Evolutionary conservation across 805 yeast species (phyloP), one percentile per base, ranked within the genome.

Genomic region (Monosporozyma solicola): DNA sequence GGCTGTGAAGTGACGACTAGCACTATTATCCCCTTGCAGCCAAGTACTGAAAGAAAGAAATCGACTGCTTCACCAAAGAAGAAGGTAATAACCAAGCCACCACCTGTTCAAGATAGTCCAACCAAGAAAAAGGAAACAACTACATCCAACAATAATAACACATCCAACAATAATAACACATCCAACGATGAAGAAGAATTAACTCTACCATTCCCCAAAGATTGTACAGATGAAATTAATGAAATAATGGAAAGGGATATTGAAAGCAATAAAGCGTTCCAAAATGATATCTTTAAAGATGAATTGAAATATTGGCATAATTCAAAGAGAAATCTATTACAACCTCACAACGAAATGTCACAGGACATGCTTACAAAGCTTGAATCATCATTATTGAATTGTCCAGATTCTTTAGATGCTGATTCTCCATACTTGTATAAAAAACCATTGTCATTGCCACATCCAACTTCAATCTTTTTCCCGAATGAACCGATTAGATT

Each of bases 341-440:
- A 67, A 51, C 70, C 70, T 11, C 57, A 59, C 50, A 55, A 58
- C 11, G 64, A 62, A 43, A 62, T 68, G 66, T 62, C 69, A 24
- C 54, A 56, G 20, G 56, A 53, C 24, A 63, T 63, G 62, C 56
- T 59, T 24, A 54, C 66, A 35, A 68, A 66, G 59, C 73, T 92
- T 58, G 95, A 88, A 65, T 79, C 85, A 1, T 90, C 97, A 2
- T 74, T 88, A 54, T 73, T 87, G 59, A 86, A 87, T 62, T 89
- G 97, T 66, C 98, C 99, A 0, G 98, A 94, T 70, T 87, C 98
- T 0, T 79, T 83, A 54, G 95, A 92, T 66, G 84, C 95, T 2
- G 97, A 92, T 62, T 96, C 97, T 16, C 79, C 84, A 55, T 67
- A 65, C 44, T 62, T 63, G 13, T 67, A 67, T 78, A 79, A 65